Conservation (phyloP, 2,329 filamentous ascomycete genomes). For the Diaporthe amygdali region DNA sequence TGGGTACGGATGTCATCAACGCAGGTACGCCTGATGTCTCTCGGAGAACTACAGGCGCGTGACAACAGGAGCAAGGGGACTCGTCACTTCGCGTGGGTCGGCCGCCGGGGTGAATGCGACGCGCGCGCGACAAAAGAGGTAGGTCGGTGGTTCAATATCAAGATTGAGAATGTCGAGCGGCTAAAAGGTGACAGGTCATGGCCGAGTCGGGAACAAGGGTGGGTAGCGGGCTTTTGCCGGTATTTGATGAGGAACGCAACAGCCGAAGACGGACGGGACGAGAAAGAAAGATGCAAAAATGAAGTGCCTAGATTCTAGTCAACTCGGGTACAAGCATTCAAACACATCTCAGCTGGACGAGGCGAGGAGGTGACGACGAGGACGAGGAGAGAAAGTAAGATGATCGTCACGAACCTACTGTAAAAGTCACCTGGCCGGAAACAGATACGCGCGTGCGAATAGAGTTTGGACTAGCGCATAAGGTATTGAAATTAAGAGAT, state of each 20-base stretch:
- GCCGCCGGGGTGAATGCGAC: background rate
- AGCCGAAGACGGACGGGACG: background rate
- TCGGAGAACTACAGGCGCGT: background rate
- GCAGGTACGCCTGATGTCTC: background rate
- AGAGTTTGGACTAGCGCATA: background rate
- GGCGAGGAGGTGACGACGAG: background rate
- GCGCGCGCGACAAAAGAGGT: background rate
- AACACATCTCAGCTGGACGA: background rate
- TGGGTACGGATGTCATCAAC: background rate
- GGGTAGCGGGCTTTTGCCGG: background rate
- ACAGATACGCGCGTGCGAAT: background rate
- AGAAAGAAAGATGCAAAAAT: background rate
- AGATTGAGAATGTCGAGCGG: background rate
- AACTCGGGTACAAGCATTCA: background rate
- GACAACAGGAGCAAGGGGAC: background rate
- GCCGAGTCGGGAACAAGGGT: background rate
- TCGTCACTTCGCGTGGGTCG: background rate
- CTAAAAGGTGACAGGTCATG: slow-evolving; percentile 13
- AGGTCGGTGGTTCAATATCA: slow-evolving; percentile 9
- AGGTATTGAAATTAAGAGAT: background rate
- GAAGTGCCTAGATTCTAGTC: background rate
- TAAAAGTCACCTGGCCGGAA: background rate
- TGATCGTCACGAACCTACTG: background rate
- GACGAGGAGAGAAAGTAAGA: background rate
- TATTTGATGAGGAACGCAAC: background rate